phyloP scores from a whole-genome alignment of 352 stramenopile species.

The Elongisporangium prolatum region DNA sequence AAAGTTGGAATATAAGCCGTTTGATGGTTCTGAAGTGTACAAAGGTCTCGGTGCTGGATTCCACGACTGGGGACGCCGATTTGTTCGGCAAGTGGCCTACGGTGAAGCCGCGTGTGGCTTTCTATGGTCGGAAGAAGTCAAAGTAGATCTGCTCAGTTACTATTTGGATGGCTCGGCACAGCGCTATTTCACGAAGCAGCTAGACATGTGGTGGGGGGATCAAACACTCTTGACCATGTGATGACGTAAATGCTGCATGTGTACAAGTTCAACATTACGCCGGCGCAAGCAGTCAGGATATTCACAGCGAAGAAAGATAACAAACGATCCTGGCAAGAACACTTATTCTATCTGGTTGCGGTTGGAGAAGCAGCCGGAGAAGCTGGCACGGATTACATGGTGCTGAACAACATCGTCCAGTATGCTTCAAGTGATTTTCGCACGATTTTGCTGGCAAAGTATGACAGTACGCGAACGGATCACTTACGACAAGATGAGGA shows the following conservation, averaged over 20 bases:
- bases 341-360: constrained; percentile 13
- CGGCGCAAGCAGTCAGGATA: constrained; percentile 9
- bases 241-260: constrained; percentile 12
- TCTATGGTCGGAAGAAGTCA: constrained; percentile 2
- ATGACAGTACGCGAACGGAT: constrained; percentile 6
- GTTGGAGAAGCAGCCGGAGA: constrained; percentile 6
- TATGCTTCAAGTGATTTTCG: constrained; percentile 6
- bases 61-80: constrained; percentile 1
- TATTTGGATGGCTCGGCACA: constrained; percentile 5
- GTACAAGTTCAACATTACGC: constrained; percentile 10
- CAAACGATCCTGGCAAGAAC: constrained; percentile 10
- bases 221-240: constrained; percentile 5
- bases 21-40: constrained; percentile 15
- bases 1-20: no score
- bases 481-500: constrained; percentile 15
- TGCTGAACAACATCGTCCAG: constrained; percentile 17
- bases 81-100: constrained; percentile 2
- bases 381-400: neutral
- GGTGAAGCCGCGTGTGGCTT: constrained; percentile 2
- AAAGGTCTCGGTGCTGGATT: constrained; percentile 4
- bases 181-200: constrained; percentile 11
- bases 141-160: constrained; percentile 5
- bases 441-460: constrained; percentile 6
- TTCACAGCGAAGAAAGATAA: constrained; percentile 10
- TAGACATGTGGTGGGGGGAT: constrained; percentile 9